Evolutionary conservation across 2,329 filamentous ascomycete species (phyloP), one percentile per base, ranked within the genome.

Genomic region (Colletotrichum shisoi): DNA sequence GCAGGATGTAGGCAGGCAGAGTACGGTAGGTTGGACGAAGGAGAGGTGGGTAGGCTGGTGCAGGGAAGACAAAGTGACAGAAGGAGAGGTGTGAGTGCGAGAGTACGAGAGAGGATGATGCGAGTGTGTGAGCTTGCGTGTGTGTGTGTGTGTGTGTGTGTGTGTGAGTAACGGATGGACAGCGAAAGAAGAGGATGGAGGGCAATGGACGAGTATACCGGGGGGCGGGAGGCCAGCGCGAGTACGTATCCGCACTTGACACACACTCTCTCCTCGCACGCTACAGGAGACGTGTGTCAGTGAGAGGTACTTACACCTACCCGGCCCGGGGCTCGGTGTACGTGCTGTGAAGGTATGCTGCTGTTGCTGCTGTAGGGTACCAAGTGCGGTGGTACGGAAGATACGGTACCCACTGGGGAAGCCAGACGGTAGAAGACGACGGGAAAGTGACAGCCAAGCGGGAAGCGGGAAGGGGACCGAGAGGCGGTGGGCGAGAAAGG

Each of bases 61-160:
- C 71, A 73, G 70, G 72, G 70, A 72, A 72, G 71, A 70, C 70
- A 73, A 71, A 71, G 72, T 72, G 73, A 75, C 73, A 75, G 74
- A 74, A 73, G 73, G 70, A 69, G 73, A 72, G 75, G 74, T 70
- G 62, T 46, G 72, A 67, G 72, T 74, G 68, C 70, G 72, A 74
- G 73, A 73, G 49, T 53, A 37, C 34, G 49, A 53, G 46, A 11
- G 17, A 34, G 31, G 17, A 72, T 76, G 74, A 70, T 63, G 68
- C 68, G 39, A 13, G 39, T 2, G 39, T 40, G 39, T 17, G 39
- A 13, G 39, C 39, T 13, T 40, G 39, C 7, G 39, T 40, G 39
- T 40, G 39, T 24, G 24, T n/a, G n/a, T n/a, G 24, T 24, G 24
- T 24, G 24, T 17, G 49, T 19, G 31, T 37, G 49, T 19, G 49